Conservation (phyloP, 2,329 filamentous ascomycete species). For the Colletotrichum sojae region DNA sequence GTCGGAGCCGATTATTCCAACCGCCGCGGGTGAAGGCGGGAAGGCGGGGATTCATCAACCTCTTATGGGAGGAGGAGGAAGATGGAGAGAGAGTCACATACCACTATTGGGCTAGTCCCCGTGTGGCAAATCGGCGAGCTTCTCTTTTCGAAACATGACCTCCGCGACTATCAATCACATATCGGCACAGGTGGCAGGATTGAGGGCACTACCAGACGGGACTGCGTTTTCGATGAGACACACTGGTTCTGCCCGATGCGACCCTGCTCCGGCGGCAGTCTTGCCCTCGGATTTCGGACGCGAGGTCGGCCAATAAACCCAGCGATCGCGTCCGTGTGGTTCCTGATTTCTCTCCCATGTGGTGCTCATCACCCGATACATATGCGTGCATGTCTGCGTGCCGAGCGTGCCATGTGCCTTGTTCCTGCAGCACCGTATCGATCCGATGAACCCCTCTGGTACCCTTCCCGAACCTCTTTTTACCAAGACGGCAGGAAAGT, state of each 20-base stretch:
- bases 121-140: not conserved
- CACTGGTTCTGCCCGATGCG: conserved; percentile 12
- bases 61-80: conserved; percentile 27
- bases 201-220: conserved; percentile 19
- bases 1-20: not conserved
- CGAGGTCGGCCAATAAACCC: not conserved
- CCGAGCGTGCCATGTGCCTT: not conserved
- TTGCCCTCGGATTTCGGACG: conserved; percentile 6
- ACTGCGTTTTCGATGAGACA: conserved; percentile 15
- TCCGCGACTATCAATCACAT: conserved; percentile 26
- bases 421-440: not conserved
- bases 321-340: not conserved
- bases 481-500: not conserved
- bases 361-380: not conserved
- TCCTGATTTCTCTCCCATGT: not conserved
- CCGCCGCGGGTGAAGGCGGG: conserved; percentile 5
- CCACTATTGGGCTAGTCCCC: not conserved
- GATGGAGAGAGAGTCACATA: not conserved
- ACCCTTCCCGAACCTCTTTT: not conserved
- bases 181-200: conserved; percentile 2
- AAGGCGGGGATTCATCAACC: conserved; percentile 12
- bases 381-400: not conserved
- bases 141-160: conserved; percentile 30
- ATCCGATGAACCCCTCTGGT: too few species aligned
- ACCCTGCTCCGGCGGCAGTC: conserved; percentile 20